Conservation (phyloP, 2,329 filamentous ascomycete species). For the Claviceps digitariae region DNA sequence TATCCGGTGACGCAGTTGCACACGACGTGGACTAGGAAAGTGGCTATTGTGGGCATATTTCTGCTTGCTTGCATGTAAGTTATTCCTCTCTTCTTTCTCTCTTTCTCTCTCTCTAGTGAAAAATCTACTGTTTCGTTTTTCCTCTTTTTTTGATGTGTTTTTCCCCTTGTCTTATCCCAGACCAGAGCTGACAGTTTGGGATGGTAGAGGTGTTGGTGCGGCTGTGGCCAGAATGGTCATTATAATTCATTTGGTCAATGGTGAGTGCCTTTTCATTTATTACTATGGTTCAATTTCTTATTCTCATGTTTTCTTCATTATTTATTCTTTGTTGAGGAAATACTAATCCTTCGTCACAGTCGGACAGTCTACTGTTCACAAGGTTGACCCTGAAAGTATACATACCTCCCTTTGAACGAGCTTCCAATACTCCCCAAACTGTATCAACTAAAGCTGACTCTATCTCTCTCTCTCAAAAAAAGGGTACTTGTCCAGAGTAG, state of each 20-base stretch:
- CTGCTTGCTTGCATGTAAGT: constrained; percentile 2
- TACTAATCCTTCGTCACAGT: background rate
- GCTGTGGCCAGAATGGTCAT: constrained; percentile 5
- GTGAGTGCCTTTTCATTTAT: background rate
- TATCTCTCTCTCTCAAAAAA: background rate
- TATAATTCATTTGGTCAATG: background rate
- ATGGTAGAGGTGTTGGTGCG: constrained; percentile 3
- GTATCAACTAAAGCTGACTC: too few relatives aligned
- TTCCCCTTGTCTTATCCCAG: background rate
- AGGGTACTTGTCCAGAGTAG: constrained; percentile 2
- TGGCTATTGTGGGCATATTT: constrained; percentile 8
- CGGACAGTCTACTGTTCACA: background rate
- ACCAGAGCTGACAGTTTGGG: background rate
- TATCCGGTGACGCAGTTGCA: constrained; percentile 7
- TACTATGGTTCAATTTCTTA: background rate
- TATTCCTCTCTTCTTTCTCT: background rate
- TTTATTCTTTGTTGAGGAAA: background rate
- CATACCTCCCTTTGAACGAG: background rate
- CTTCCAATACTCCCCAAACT: background rate
- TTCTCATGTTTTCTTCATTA: background rate
- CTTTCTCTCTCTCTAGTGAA: background rate
- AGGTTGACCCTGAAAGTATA: background rate
- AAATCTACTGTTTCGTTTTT: too few relatives aligned
- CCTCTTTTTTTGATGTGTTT: background rate
- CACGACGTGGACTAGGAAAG: constrained; percentile 4